A percentile compares a stretch with the other conserved stretches of the same genome.
These are phyloP conservation scores for Boechera stricta DNA, from an alignment of 345 rosid species.

Conservation along the genomic window DNA sequence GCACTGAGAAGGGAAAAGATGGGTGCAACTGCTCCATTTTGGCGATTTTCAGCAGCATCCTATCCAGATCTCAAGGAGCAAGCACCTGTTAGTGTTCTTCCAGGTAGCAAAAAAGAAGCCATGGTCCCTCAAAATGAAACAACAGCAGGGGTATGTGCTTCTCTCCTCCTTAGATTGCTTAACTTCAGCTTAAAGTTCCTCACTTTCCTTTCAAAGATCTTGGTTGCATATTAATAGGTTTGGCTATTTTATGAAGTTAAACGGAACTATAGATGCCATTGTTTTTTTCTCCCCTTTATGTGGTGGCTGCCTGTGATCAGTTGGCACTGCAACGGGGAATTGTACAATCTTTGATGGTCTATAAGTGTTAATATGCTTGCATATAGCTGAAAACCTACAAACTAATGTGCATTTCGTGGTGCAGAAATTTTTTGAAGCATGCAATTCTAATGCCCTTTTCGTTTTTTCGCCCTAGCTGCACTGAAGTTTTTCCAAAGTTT, in stretches of 20 bases:
- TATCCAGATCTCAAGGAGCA: constrained; percentile 85
- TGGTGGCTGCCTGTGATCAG: constrained; percentile 26
- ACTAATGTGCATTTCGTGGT: constrained; percentile 5
- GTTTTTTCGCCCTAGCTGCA: not conserved
- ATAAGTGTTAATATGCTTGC: constrained; percentile 13
- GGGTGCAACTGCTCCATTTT: constrained; percentile 95
- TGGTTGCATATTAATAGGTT: constrained; percentile 15
- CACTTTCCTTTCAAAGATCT: constrained; percentile 10
- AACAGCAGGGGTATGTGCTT: constrained; percentile 62
- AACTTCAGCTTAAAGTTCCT: constrained; percentile 3
- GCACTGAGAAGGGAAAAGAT: constrained; percentile 90
- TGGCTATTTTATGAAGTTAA: constrained; percentile 7
- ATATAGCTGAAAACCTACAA: constrained; percentile 16
- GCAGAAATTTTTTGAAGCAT: constrained; percentile 21
- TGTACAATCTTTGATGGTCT: constrained; percentile 30
- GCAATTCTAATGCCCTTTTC: constrained; percentile 21
- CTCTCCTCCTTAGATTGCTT: constrained; percentile 40
- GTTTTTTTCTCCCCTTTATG: not conserved
- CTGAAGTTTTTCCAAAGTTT: constrained; percentile 1
- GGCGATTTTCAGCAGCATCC: constrained; percentile 97
- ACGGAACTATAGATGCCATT: not conserved
- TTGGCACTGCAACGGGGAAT: constrained; percentile 11
- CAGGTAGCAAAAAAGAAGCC: constrained; percentile 51
- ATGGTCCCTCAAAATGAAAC: constrained; percentile 50
- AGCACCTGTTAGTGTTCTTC: constrained; percentile 51